phyloP scores from a whole-genome alignment of 2,329 filamentous ascomycete genomes.

The Zelopaecilomyces penicillatus region DNA sequence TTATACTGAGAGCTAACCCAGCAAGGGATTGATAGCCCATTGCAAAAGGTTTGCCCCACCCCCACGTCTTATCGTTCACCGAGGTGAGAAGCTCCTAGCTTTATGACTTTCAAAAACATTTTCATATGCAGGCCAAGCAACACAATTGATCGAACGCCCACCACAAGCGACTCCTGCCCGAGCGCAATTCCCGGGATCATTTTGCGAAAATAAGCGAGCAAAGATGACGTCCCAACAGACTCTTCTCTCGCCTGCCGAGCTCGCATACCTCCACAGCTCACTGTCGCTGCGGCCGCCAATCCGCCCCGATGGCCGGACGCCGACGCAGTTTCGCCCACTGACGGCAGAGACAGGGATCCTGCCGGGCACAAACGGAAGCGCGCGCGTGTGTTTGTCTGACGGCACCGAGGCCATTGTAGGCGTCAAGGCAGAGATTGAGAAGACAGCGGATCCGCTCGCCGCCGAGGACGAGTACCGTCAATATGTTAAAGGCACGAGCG shows the following conservation, averaged over 20 bases:
- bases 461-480: slow-evolving; percentile 14
- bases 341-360: slow-evolving; percentile 86
- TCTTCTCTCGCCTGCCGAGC: slow-evolving; percentile 87
- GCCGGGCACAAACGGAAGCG: slow-evolving; percentile 83
- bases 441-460: slow-evolving; percentile 37
- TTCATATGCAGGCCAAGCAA: slow-evolving; percentile 9
- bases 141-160: background rate
- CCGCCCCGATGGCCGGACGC: slow-evolving; percentile 74
- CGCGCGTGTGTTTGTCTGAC: slow-evolving; percentile 87
- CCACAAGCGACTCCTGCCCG: background rate
- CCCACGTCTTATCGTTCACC: slow-evolving; percentile 26
- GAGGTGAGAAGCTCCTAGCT: slow-evolving; percentile 20
- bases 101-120: slow-evolving; percentile 1
- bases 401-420: slow-evolving; percentile 94
- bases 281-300: slow-evolving; percentile 76
- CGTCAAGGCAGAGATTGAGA: slow-evolving; percentile 89
- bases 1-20: too few relatives aligned
- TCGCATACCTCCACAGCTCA: slow-evolving; percentile 87
- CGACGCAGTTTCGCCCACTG: slow-evolving; percentile 83
- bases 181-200: background rate
- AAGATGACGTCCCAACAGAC: slow-evolving; percentile 60
- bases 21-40: background rate
- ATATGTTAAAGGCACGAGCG: slow-evolving; percentile 19
- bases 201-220: background rate
- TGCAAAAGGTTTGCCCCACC: slow-evolving; percentile 5